These are phyloP conservation scores for Paramecium tetraurelia DNA, from an alignment of 73 alveolate species.

Conservation along the genomic window DNA sequence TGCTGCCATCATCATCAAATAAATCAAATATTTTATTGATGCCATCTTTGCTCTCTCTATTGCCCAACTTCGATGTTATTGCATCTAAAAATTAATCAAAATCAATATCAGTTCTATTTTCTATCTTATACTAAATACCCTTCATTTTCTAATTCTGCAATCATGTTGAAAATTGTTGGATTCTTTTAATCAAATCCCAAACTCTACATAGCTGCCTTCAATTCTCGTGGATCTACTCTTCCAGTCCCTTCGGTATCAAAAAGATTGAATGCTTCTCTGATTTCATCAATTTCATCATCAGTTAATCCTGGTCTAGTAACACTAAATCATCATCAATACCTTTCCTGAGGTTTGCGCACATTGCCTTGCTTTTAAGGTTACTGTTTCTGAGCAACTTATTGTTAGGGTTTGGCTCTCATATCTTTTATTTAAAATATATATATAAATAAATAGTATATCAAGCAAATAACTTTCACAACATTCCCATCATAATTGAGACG, in stretches of 20 bases:
- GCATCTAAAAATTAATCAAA: constrained; percentile 97
- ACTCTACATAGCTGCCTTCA: constrained; percentile 96
- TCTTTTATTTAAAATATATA: neutral
- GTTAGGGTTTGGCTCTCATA: constrained; percentile 7
- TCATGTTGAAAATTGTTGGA: constrained; percentile 97
- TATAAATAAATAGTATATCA: neutral
- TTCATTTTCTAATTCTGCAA: constrained; percentile 93
- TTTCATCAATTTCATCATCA: constrained; percentile 82
- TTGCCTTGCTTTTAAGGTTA: neutral
- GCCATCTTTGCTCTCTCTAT: constrained; percentile 88
- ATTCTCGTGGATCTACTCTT: constrained; percentile 96
- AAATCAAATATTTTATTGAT: constrained; percentile 88
- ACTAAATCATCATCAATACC: neutral
- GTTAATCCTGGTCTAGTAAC: constrained; percentile 79
- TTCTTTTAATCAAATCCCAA: constrained; percentile 95
- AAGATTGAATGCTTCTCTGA: constrained; percentile 97
- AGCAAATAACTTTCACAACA: neutral
- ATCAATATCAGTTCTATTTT: constrained; percentile 84
- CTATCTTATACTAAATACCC: constrained; percentile 49
- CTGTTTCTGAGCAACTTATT: neutral
- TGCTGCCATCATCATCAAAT: constrained; percentile 89
- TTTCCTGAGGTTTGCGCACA: neutral
- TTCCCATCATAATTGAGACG: neutral
- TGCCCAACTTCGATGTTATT: constrained; percentile 93
- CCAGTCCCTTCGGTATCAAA: constrained; percentile 97